phyloP scores from a whole-genome alignment of 2,329 filamentous ascomycete species.

The Diplodia sapinea region DNA sequence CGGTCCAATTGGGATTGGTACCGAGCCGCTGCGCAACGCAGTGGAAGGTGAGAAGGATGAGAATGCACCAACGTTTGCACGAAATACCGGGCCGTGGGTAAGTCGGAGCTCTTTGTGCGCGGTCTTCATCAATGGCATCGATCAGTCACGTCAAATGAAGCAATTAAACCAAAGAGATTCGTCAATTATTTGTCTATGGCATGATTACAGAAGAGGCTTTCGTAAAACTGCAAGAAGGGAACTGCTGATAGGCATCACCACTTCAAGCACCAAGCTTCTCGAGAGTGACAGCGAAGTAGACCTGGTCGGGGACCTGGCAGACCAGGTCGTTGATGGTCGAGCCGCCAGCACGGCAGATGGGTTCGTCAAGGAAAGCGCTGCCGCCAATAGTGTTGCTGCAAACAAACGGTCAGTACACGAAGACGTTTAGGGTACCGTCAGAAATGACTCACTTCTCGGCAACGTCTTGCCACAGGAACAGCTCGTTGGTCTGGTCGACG shows the following conservation, averaged over 20 bases:
- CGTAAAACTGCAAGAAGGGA: no score
- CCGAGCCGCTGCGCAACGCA: slow-evolving; percentile 30
- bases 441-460: not conserved
- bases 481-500: slow-evolving; percentile 4
- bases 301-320: slow-evolving; percentile 2
- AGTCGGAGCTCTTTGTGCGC: no score
- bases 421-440: not conserved
- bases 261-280: slow-evolving; percentile 12
- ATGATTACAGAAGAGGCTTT: no score
- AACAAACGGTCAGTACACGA: no score
- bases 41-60: not conserved
- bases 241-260: not conserved
- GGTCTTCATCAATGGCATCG: no score
- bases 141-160: no score
- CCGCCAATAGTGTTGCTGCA: no score
- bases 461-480: slow-evolving; percentile 16
- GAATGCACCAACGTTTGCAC: no score
- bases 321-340: not conserved
- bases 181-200: no score
- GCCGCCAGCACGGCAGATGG: slow-evolving; percentile 5
- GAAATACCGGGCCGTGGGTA: no score
- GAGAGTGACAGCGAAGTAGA: slow-evolving; percentile 2
- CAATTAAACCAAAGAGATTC: no score
- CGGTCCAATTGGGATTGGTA: slow-evolving; percentile 33
- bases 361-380: not conserved